A percentile compares a stretch with the other conserved stretches of the same genome.
phyloP scores from a whole-genome alignment of 2,329 filamentous ascomycete species.

The Pyrenophora tritici-repentis region DNA sequence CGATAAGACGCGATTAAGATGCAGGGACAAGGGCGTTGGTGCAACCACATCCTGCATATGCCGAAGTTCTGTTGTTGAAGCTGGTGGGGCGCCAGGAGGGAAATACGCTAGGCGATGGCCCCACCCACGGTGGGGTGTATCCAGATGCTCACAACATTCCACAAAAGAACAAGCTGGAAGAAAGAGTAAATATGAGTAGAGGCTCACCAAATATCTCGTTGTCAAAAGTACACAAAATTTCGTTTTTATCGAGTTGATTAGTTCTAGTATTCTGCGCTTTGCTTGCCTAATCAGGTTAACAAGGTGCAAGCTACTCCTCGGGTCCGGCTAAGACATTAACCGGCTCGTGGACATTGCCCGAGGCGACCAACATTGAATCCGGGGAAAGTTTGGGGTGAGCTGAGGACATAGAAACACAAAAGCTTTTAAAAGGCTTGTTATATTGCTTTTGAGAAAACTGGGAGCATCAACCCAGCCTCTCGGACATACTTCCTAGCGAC shows the following conservation, averaged over 20 bases:
- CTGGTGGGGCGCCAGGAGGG: constrained; percentile 7
- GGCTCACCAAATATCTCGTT: not conserved
- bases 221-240: not conserved
- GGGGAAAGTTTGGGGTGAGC: constrained; percentile 3
- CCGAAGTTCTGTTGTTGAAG: not conserved
- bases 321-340: constrained; percentile 11
- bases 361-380: constrained; percentile 2
- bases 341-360: constrained; percentile 4
- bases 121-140: constrained; percentile 11
- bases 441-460: too few species aligned
- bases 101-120: constrained; percentile 2
- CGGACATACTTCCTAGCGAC: too few species aligned
- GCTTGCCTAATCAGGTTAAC: not conserved
- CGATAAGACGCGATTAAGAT: not conserved
- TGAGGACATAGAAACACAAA: not conserved
- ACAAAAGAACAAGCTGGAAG: not conserved
- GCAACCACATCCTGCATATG: constrained; percentile 3
- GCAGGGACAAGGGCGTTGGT: not conserved
- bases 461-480: too few species aligned
- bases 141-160: not conserved
- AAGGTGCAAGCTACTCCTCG: not conserved
- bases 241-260: not conserved
- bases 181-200: not conserved
- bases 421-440: not conserved
- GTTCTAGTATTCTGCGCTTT: not conserved